Percentiles rank a stretch among this genome's conserved stretches.
Evolutionary conservation across 257 asterid species (phyloP).

Genomic region (Nicotiana tomentosiformis): DNA sequence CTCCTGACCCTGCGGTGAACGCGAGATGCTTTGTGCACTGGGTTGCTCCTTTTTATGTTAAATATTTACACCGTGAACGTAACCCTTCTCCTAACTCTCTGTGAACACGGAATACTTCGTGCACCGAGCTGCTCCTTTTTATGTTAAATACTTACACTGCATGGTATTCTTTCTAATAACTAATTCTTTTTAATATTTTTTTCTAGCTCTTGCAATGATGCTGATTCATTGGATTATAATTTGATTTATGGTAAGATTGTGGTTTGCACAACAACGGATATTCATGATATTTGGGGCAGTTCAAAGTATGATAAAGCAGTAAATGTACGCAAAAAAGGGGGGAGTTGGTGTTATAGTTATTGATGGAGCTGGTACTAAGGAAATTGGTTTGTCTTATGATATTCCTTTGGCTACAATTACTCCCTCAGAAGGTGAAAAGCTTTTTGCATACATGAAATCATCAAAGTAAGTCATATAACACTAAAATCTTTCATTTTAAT

Average conservation of each 20-base stretch:
- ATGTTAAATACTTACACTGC: too few relatives aligned
- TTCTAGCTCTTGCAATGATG: constrained; percentile 10
- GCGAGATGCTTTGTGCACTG: too few relatives aligned
- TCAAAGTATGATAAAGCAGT: not conserved
- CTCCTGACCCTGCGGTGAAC: too few relatives aligned
- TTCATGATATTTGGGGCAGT: not conserved
- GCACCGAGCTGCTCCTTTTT: too few relatives aligned
- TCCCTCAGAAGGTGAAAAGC: not conserved
- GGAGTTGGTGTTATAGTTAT: constrained; percentile 13
- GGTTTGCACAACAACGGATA: constrained; percentile 2
- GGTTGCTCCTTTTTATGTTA: too few relatives aligned
- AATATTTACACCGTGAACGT: too few relatives aligned
- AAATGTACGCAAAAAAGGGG: not conserved
- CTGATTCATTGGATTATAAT: not conserved
- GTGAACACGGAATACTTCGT: too few relatives aligned
- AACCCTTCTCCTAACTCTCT: too few relatives aligned
- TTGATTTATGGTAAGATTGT: constrained; percentile 8
- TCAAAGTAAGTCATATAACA: not conserved
- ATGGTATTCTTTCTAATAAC: not conserved
- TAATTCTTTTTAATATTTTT: not conserved
- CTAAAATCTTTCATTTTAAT: not conserved
- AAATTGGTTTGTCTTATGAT: not conserved
- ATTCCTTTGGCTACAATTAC: constrained; percentile 2
- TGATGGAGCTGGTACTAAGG: not conserved
- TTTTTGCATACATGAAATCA: not conserved